A percentile compares a stretch with the other conserved stretches of the same genome.
phyloP scores from a whole-genome alignment of 805 yeast genomes.

The Suhomyces canberraensis region DNA sequence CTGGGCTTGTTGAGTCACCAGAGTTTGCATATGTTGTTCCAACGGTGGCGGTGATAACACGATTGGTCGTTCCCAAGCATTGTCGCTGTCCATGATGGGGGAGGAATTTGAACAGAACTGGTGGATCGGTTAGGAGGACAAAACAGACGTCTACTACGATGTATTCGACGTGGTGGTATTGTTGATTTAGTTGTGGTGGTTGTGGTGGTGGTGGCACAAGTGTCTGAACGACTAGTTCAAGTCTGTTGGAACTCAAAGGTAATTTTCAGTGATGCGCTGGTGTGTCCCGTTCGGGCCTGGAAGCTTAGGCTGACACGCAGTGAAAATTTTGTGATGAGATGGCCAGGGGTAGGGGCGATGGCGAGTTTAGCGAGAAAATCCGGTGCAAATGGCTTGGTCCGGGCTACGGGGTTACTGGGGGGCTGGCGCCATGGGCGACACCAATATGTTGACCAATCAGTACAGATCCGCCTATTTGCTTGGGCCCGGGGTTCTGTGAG shows the following conservation, averaged over 20 bases:
- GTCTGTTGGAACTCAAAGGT: neutral
- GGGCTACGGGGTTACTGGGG: too few relatives aligned
- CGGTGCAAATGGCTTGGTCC: too few relatives aligned
- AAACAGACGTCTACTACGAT: neutral
- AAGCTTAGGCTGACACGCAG: slow-evolving; percentile 2
- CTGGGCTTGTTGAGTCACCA: slow-evolving; percentile 1
- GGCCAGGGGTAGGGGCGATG: slow-evolving; percentile 1
- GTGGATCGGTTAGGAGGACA: too few relatives aligned
- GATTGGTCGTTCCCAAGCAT: slow-evolving; percentile 31
- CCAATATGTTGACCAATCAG: too few relatives aligned
- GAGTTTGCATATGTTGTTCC: slow-evolving; percentile 16
- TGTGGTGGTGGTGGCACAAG: neutral
- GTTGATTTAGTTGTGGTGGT: neutral
- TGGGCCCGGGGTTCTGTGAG: too few relatives aligned
- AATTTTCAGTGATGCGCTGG: neutral
- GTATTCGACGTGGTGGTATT: neutral
- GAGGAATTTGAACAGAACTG: neutral
- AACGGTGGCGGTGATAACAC: slow-evolving; percentile 42
- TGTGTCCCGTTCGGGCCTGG: neutral
- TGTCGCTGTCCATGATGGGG: slow-evolving; percentile 3
- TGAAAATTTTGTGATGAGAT: slow-evolving; percentile 7
- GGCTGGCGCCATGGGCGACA: too few relatives aligned
- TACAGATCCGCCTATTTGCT: too few relatives aligned
- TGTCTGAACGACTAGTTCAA: neutral
- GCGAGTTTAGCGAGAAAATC: too few relatives aligned